Evolutionary conservation across 345 rosid species (phyloP), one percentile per base, ranked within the genome.

Genomic region (Salix udensis): DNA sequence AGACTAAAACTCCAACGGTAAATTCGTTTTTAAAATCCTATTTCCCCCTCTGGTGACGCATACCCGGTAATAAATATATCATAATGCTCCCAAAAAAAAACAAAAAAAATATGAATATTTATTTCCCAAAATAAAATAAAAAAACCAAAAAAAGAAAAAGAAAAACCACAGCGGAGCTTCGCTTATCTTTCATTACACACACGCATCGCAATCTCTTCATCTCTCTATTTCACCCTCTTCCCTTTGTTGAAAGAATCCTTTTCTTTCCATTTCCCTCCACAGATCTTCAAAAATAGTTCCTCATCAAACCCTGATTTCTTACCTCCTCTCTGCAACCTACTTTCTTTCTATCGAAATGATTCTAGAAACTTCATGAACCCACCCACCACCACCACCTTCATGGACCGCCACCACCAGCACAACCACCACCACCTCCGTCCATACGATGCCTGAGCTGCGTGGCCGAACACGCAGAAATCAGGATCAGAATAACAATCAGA

Each of bases 371-470:
- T 78, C 75, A n/a, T 77, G 84, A 81, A 72, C 74, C 82, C 77
- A 19, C 53, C 19, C 60, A 1, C 60, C 58, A 19, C 60, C 58
- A 19, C 58, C 58, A 85, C 74, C 79, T 88, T 78, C 34, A 62
- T 62, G 67, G 67, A 26, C 67, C 67, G 5, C 34, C 18, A 66
- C 15, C 24, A 23, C 18, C 68, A 65, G 12, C 65, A 76, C 74
- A 34, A 34, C 37, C 72, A 86, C 19, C 73, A 66, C 67, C 15
- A 26, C 23, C 75, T 15, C 39, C 67, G 61, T 2, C 21, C 76
- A 68, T 79, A 79, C 58, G 71, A 86, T 87, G 89, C 90, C 86
- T 86, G 85, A 85, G 78, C 89, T 89, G 88, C 83, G 87, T 79
- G 76, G 80, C 83, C 76, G 77, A 66, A 77, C 84, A 71, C 83